phyloP scores from a whole-genome alignment of 1,284 basidiomycete species.

The Pterulicium gracile region DNA sequence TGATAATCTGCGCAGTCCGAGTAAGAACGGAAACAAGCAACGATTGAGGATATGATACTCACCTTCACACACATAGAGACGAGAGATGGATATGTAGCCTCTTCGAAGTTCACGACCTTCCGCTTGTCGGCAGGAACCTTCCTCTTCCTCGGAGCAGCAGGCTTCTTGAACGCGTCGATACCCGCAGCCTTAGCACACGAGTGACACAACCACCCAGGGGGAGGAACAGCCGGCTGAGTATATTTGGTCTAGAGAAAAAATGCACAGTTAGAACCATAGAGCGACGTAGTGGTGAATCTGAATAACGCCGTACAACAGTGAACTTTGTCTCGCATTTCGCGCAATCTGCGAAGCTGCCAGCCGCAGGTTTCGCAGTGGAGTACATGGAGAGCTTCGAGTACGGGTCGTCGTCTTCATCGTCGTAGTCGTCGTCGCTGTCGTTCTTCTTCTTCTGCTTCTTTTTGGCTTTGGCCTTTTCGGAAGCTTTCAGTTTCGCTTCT shows the following conservation, averaged over 20 bases:
- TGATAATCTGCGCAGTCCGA: constrained; percentile 53
- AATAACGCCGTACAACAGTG: constrained; percentile 62
- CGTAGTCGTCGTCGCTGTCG: constrained; percentile 32
- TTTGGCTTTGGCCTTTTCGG: constrained; percentile 28
- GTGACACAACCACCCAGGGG: constrained; percentile 73
- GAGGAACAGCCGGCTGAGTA: constrained; percentile 60
- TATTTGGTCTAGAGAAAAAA: constrained; percentile 59
- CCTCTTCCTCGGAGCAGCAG: constrained; percentile 45
- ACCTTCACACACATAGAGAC: constrained; percentile 77
- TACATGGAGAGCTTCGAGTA: constrained; percentile 52
- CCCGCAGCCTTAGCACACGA: constrained; percentile 68
- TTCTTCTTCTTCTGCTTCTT: constrained; percentile 39
- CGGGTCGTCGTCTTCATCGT: constrained; percentile 38
- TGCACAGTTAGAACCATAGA: too few relatives aligned
- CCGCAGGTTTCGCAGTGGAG: constrained; percentile 47
- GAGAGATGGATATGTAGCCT: constrained; percentile 57
- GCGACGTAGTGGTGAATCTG: not conserved
- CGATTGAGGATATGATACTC: constrained; percentile 8
- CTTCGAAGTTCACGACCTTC: constrained; percentile 58
- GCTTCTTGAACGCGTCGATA: constrained; percentile 76
- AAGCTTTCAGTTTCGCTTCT: constrained; percentile 24
- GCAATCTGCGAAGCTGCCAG: constrained; percentile 78
- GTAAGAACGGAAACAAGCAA: constrained; percentile 1
- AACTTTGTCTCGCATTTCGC: constrained; percentile 78
- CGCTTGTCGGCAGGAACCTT: constrained; percentile 53